Conservation (phyloP, 208 protist species). For the Herpetomonas samuelpessoai region DNA sequence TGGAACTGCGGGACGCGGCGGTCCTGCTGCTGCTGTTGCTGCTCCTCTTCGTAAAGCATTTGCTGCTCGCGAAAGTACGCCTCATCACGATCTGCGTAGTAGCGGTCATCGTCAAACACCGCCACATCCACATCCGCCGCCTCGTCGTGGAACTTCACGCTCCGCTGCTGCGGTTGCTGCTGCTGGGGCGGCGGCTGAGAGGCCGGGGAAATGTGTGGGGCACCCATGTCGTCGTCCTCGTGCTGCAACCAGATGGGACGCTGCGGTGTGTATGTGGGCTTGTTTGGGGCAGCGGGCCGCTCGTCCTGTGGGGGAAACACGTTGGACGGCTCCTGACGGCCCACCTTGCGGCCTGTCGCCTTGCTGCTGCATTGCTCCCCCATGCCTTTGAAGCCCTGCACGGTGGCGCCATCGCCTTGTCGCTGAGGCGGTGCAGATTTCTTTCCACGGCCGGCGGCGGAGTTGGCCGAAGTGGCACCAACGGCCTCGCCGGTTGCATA, state of each 20-base stretch:
- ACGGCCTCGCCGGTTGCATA: slow-evolving; percentile 28
- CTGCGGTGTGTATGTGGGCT: background rate
- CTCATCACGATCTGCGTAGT: background rate
- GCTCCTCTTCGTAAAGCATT: background rate
- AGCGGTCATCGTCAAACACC: slow-evolving; percentile 1
- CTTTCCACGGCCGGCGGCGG: background rate
- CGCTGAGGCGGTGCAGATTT: background rate
- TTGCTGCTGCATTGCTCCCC: background rate
- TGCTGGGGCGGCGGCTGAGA: background rate
- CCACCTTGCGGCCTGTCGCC: slow-evolving; percentile 1
- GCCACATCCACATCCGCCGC: background rate
- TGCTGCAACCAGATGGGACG: background rate
- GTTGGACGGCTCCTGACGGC: background rate
- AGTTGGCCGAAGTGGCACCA: background rate
- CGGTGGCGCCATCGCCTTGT: background rate
- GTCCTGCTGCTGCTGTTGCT: background rate
- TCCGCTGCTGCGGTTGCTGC: background rate
- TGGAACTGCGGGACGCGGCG: background rate
- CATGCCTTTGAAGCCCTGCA: slow-evolving; percentile 3
- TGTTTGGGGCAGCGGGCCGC: too few relatives aligned
- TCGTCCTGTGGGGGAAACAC: background rate
- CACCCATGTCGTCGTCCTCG: background rate
- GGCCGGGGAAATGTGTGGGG: background rate
- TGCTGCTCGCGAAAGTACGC: slow-evolving; percentile 1
- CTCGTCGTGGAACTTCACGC: background rate